Percentiles rank a stretch among this genome's conserved stretches.
Conservation (phyloP, 805 yeast genomes). For the Debaryomyces hansenii region DNA sequence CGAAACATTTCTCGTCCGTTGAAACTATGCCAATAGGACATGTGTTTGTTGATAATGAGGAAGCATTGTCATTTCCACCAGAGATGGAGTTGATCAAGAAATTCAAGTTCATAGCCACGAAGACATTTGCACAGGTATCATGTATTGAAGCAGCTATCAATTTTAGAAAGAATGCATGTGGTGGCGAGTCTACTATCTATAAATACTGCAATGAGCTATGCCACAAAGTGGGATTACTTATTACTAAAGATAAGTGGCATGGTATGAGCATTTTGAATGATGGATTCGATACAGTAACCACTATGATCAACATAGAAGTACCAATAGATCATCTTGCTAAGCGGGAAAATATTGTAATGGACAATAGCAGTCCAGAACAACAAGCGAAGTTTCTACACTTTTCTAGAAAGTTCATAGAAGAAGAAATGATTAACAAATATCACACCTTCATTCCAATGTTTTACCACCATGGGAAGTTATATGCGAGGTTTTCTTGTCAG, state of each 20-base stretch:
- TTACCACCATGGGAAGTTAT: slow-evolving; percentile 33
- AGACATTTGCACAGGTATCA: slow-evolving; percentile 42
- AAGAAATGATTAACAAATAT: slow-evolving; percentile 16
- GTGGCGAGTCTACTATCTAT: slow-evolving; percentile 57
- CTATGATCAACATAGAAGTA: slow-evolving; percentile 7
- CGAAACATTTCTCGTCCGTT: slow-evolving; percentile 46
- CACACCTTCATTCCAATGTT: slow-evolving; percentile 51
- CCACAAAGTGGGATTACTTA: slow-evolving; percentile 36
- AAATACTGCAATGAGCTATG: slow-evolving; percentile 51
- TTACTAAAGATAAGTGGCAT: slow-evolving; percentile 21
- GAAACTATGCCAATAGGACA: slow-evolving; percentile 63
- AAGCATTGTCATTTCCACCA: slow-evolving; percentile 18
- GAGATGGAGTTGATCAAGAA: slow-evolving; percentile 37
- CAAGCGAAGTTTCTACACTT: background rate
- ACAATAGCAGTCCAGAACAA: background rate
- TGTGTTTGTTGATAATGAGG: slow-evolving; percentile 37
- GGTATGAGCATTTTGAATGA: slow-evolving; percentile 1
- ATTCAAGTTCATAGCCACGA: slow-evolving; percentile 54
- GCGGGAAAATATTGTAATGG: slow-evolving; percentile 3
- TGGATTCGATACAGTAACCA: slow-evolving; percentile 1
- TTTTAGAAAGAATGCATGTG: slow-evolving; percentile 55
- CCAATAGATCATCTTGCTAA: background rate
- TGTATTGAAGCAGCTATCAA: slow-evolving; percentile 49
- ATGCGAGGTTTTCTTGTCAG: slow-evolving; percentile 56
- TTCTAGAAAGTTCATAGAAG: background rate